Percentiles rank a stretch among this genome's conserved stretches.
phyloP scores from a whole-genome alignment of 2,329 filamentous ascomycete species.

The Exophiala alcalophila region DNA sequence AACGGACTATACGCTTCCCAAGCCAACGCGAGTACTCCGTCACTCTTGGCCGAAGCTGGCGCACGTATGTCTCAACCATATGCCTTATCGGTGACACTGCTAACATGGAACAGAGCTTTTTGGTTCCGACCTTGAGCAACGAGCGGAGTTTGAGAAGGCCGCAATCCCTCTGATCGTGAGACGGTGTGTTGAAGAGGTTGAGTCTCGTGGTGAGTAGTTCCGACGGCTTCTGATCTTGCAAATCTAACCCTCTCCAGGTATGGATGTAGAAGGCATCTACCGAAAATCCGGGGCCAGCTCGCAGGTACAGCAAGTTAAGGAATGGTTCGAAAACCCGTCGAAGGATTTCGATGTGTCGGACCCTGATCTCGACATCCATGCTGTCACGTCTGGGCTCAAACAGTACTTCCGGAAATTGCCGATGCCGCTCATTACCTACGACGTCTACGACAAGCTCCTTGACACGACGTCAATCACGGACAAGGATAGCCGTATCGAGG shows the following conservation, averaged over 20 bases:
- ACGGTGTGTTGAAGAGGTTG: conserved; percentile 94
- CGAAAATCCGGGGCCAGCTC: conserved; percentile 93
- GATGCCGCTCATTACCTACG: conserved; percentile 82
- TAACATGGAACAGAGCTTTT: conserved; percentile 59
- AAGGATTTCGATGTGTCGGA: conserved; percentile 91
- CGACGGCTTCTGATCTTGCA: not conserved
- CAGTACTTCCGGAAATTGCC: conserved; percentile 96
- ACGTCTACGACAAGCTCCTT: conserved; percentile 84
- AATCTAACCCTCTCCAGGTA: conserved; percentile 46
- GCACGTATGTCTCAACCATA: conserved; percentile 37
- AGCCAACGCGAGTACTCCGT: conserved; percentile 44
- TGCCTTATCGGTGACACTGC: conserved; percentile 3
- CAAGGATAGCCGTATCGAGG: conserved; percentile 64
- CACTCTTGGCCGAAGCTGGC: conserved; percentile 38
- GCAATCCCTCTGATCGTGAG: conserved; percentile 88
- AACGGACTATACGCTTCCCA: conserved; percentile 37
- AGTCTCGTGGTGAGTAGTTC: conserved; percentile 65
- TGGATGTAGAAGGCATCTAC: conserved; percentile 97
- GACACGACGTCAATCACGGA: conserved; percentile 59
- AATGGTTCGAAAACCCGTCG: conserved; percentile 75
- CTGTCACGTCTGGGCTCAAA: conserved; percentile 91
- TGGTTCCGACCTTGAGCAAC: conserved; percentile 80
- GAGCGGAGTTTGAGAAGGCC: conserved; percentile 82
- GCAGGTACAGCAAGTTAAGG: conserved; percentile 84
- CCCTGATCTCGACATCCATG: conserved; percentile 88